Conservation (phyloP, 345 rosid species). For the Arabidopsis arenosa region DNA sequence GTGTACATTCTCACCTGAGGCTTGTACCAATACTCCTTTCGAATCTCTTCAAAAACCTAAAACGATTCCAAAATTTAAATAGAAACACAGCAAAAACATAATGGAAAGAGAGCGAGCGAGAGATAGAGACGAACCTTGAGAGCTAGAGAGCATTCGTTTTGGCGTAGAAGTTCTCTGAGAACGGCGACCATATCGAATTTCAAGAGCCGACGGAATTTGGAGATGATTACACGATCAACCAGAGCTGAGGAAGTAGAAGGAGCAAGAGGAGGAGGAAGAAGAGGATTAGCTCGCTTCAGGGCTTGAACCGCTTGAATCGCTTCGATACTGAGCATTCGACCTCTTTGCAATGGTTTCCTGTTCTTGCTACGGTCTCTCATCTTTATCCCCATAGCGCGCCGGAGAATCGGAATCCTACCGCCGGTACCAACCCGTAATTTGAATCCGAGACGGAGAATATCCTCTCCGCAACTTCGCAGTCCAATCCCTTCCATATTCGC, state of each 20-base stretch:
- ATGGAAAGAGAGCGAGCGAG: background rate
- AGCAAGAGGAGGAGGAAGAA: slow-evolving; percentile 9
- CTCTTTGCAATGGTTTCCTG: slow-evolving; percentile 74
- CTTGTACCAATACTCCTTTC: slow-evolving; percentile 76
- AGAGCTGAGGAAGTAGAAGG: background rate
- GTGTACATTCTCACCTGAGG: slow-evolving; percentile 62
- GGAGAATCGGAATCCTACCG: background rate
- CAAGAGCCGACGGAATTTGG: slow-evolving; percentile 67
- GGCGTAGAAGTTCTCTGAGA: slow-evolving; percentile 80
- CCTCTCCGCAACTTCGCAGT: slow-evolving; percentile 35
- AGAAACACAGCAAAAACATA: background rate
- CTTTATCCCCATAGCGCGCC: slow-evolving; percentile 42
- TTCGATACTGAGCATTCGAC: slow-evolving; percentile 84
- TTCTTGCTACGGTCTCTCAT: slow-evolving; percentile 79
- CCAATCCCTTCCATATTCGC: slow-evolving; percentile 43
- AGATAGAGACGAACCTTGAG: slow-evolving; percentile 53
- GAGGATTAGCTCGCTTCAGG: slow-evolving; percentile 64
- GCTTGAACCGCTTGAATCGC: slow-evolving; percentile 81
- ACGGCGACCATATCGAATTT: slow-evolving; percentile 86
- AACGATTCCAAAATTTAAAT: slow-evolving; percentile 7
- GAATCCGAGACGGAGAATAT: slow-evolving; percentile 22
- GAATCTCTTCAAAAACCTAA: slow-evolving; percentile 77
- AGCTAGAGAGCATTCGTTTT: slow-evolving; percentile 64
- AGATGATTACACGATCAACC: slow-evolving; percentile 51
- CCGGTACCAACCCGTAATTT: background rate